Evolutionary conservation across 176 grass and related monocot genomes (phyloP), one percentile per base, ranked within the genome.

Genomic region (Carex scoparia): DNA sequence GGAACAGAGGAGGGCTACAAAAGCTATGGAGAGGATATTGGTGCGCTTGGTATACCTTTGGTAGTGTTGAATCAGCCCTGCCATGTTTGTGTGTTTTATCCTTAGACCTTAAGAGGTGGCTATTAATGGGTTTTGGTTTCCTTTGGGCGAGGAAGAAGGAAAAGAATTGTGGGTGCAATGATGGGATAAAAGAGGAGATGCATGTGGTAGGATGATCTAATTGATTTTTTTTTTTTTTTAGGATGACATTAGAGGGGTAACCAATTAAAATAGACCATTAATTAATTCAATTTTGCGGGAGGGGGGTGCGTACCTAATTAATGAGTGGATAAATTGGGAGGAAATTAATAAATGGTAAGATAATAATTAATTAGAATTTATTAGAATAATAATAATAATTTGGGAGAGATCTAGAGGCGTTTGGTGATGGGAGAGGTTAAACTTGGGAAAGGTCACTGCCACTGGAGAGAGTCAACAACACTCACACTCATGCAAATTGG

Each of bases 1-100:
- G 42, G 88, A 90, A 87, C 95, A 98, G 86, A 98, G 95, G 69
- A 89, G 27, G 15, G 83, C 86, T 79, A 98, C 85, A 84, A 89
- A 83, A 53, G 42, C 83, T 67, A 98, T 81, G 69, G 84, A 82
- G 40, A 86, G 51, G 49, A 98, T 61, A 42, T 85, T 88, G 1
- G 73, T 78, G 59, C 89, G 89, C 28, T 87, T 90, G 79, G 28
- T 51, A 2, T 66, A 73, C 1, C 32, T 44, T 31, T 87, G 63
- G 80, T 64, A 68, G 1, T 56, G 69, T 65, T 79, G 86, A 15
- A 66, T 51, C 33, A 31, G 35, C 32, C 84, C 83, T 1, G 83
- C 76, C 87, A 89, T 89, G 64, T 2, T 48, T 63, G 35, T 15
- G 12, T 69, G 31, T 71, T 60, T 60, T 23, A 58, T n/a, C n/a